phyloP scores from a whole-genome alignment of 148 eudicot species.

The Camellia sinensis region DNA sequence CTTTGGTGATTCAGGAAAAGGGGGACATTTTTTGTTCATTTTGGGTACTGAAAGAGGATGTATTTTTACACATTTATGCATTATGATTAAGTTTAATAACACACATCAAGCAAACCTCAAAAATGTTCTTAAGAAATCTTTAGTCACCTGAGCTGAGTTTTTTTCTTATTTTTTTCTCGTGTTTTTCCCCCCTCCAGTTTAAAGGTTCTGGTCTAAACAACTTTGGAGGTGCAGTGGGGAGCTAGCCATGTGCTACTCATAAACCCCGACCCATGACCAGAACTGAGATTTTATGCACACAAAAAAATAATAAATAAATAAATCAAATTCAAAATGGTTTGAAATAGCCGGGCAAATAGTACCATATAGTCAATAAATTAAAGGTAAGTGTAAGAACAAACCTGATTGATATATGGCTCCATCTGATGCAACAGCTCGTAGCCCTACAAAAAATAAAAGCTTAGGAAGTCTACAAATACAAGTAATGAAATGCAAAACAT shows the following conservation, averaged over 20 bases:
- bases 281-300: neutral
- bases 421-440: slow-evolving; percentile 98
- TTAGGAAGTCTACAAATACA: slow-evolving; percentile 5
- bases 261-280: neutral
- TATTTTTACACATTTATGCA: neutral
- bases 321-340: neutral
- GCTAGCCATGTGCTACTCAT: neutral
- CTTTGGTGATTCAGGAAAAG: neutral
- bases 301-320: neutral
- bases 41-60: neutral
- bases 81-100: neutral
- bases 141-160: too few species aligned
- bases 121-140: neutral
- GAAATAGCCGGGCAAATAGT: neutral
- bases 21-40: neutral
- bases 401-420: slow-evolving; percentile 99
- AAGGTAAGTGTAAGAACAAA: slow-evolving; percentile 23
- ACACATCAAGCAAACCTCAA: neutral
- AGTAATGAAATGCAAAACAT: neutral
- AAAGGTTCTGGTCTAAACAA: neutral
- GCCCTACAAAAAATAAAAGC: slow-evolving; percentile 50
- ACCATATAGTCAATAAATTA: neutral
- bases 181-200: neutral
- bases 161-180: neutral
- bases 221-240: neutral